A percentile compares a stretch with the other conserved stretches of the same genome.
Evolutionary conservation across 164 flowering plant genomes (phyloP).

Genomic region (Berberis vulgaris): DNA sequence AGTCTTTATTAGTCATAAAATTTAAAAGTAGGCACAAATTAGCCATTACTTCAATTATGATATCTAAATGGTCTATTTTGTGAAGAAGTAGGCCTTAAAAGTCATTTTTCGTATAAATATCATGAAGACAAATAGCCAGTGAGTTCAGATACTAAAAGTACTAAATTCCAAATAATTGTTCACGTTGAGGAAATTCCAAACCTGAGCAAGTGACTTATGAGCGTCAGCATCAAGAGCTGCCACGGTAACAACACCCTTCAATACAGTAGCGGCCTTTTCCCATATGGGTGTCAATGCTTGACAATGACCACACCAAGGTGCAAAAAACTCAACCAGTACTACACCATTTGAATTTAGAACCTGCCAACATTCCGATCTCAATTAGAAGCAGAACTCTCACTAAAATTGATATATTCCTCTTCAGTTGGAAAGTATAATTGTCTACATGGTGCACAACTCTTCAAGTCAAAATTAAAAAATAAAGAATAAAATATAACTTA

Average conservation of each 20-base stretch:
- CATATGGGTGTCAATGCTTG: constrained; percentile 79
- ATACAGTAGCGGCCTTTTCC: constrained; percentile 88
- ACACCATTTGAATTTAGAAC: constrained; percentile 74
- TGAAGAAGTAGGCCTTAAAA: no score
- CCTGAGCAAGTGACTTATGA: constrained; percentile 94
- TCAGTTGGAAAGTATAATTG: neutral
- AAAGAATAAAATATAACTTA: no score
- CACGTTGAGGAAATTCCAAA: constrained; percentile 8
- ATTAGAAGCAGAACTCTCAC: neutral
- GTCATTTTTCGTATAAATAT: no score
- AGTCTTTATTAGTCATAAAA: no score
- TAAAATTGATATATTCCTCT: neutral
- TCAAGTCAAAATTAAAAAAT: no score
- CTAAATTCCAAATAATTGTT: neutral
- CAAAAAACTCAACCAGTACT: constrained; percentile 89
- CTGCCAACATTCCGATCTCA: constrained; percentile 30
- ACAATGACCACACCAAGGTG: constrained; percentile 99
- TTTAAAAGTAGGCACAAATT: no score
- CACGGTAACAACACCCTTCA: constrained; percentile 91
- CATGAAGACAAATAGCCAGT: no score
- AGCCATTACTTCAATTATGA: no score
- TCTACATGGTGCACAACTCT: neutral
- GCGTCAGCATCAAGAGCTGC: constrained; percentile 97
- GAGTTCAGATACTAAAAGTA: neutral
- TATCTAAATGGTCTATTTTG: no score